Base-by-base conservation (phyloP, 108 stramenopile genomes). In the Skeletonema potamos region DNA sequence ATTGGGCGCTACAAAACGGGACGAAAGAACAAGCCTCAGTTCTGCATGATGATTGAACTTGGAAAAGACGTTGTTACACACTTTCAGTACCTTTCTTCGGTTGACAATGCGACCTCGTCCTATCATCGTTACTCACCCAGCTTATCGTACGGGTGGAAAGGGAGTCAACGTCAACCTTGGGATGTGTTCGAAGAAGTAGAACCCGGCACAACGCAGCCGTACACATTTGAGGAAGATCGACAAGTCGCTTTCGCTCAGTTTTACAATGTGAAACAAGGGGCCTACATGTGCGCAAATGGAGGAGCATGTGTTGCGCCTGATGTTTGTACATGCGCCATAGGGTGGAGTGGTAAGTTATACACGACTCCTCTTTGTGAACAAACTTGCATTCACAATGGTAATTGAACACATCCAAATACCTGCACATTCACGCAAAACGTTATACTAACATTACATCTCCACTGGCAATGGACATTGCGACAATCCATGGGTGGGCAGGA, bases 221-320 rank as follows among this genome's bases (percentile, higher is more conserved):
- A 87, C 81, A 72, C 41, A 39, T 86, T 66, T 61, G 28, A 64
- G 11, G 43, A 71, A 27, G 95, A 96, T 70, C 78, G 95, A 18
- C 91, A 92, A 84, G 66, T 94, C 12, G 92, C 94, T 0, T 32
- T 85, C 37, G 92, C 85, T 3, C 54, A 74, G 32, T 72, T 51
- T 63, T 27, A 55, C 22, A 87, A 88, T 65, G 77, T 85, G 10
- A 77, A 82, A 4, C 87, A 96, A 67, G 94, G 94, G 0, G 41
- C 54, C 8, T 96, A 90, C 66, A 86, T 84, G 60, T 96, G 94
- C 81, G 94, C 94, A 3, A 96, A 96, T 75, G 87, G 80, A 11
- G 94, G 94, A 18, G 57, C 58, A 36, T 96, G 94, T 76, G 69
- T 83, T 6, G 61, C 82, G 2, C 92, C 92, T 4, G 92, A 88